Evolutionary conservation across 1,284 basidiomycete genomes (phyloP).

Genomic region (Naganishia liquefaciens): DNA sequence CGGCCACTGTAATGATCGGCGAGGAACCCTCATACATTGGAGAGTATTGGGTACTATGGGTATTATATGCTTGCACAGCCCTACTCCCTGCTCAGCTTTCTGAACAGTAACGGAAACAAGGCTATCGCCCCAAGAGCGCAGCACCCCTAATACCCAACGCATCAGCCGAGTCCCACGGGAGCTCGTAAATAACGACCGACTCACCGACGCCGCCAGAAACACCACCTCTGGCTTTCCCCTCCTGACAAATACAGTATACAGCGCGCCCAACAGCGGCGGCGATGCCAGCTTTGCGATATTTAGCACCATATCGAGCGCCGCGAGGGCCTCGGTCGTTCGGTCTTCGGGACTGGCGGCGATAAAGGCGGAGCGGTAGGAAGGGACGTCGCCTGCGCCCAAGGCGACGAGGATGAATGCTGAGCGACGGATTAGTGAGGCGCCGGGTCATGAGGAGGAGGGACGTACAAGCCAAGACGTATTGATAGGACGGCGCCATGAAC

Average conservation of each 20-base stretch:
- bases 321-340: conserved; percentile 41
- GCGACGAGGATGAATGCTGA: conserved; percentile 41
- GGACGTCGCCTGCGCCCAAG: conserved; percentile 42
- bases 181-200: conserved; percentile 14
- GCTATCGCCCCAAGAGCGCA: conserved; percentile 33
- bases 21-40: too few relatives aligned
- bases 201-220: conserved; percentile 43
- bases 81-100: not conserved
- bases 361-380: conserved; percentile 44
- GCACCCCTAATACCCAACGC: conserved; percentile 27
- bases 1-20: too few relatives aligned
- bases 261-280: conserved; percentile 40
- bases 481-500: conserved; percentile 37
- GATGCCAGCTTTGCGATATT: conserved; percentile 40
- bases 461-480: conserved; percentile 40
- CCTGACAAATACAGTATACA: conserved; percentile 42
- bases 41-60: too few relatives aligned
- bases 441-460: too few relatives aligned
- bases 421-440: not conserved
- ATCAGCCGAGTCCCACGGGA: not conserved
- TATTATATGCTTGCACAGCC: too few relatives aligned
- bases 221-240: conserved; percentile 41
- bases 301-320: conserved; percentile 45
- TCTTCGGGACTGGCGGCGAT: conserved; percentile 40
- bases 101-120: conserved; percentile 34